A percentile compares a stretch with the other conserved stretches of the same genome.
These are phyloP conservation scores for Bothriochloa decipiens DNA, from an alignment of 176 grass and related monocot species.

Conservation along the genomic window DNA sequence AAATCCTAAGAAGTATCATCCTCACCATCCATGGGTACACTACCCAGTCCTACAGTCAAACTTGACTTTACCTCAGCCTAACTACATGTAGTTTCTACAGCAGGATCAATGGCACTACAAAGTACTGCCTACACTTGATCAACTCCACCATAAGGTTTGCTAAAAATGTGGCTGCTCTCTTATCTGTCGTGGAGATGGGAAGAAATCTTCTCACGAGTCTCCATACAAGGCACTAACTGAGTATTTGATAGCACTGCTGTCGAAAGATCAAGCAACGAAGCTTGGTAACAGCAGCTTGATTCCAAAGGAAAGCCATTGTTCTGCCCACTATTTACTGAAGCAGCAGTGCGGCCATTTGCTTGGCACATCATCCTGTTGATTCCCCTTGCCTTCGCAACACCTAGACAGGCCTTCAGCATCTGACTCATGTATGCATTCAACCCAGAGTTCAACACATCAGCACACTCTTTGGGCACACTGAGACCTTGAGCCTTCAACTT, in stretches of 20 bases:
- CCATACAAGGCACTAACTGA: slow-evolving; percentile 39
- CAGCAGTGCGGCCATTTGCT: slow-evolving; percentile 29
- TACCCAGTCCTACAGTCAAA: slow-evolving; percentile 37
- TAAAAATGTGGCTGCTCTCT: slow-evolving; percentile 28
- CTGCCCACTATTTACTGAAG: slow-evolving; percentile 36
- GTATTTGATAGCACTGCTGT: slow-evolving; percentile 57
- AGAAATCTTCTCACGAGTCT: slow-evolving; percentile 52
- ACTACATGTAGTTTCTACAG: slow-evolving; percentile 54
- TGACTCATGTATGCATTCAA: slow-evolving; percentile 58
- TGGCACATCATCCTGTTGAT: not conserved
- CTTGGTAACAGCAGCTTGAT: slow-evolving; percentile 44
- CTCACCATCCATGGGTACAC: slow-evolving; percentile 36
- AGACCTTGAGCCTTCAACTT: slow-evolving; percentile 63
- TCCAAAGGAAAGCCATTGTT: slow-evolving; percentile 2
- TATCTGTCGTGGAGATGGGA: slow-evolving; percentile 48
- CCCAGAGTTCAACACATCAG: slow-evolving; percentile 71
- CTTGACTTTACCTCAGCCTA: slow-evolving; percentile 44
- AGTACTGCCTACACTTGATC: slow-evolving; percentile 22
- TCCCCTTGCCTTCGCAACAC: slow-evolving; percentile 60
- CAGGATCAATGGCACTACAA: slow-evolving; percentile 35
- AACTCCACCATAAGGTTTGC: slow-evolving; percentile 15
- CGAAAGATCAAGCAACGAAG: slow-evolving; percentile 65
- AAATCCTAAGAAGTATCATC: slow-evolving; percentile 53
- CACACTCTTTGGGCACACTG: slow-evolving; percentile 45
- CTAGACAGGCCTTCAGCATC: slow-evolving; percentile 62